Conservation (phyloP, 2,329 filamentous ascomycete genomes). For the Tolypocladium paradoxum region DNA sequence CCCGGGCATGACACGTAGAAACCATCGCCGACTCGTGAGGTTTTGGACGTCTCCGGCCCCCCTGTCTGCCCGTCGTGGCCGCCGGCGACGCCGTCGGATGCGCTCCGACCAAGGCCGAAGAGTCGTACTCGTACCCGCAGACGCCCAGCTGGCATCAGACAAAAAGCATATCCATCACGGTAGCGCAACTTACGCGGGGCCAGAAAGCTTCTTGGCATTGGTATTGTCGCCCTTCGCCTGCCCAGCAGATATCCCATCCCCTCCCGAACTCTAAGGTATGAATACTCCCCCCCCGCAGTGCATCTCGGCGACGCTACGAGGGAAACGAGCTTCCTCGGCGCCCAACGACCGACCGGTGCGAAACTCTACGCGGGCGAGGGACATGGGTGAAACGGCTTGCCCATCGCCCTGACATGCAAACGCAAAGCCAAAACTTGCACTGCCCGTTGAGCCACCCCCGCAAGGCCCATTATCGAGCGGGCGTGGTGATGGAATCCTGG, state of each 20-base stretch:
- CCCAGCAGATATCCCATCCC: neutral
- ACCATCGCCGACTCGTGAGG: neutral
- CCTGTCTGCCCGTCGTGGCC: no score
- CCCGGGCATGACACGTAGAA: neutral
- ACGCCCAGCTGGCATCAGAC: neutral
- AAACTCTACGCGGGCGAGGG: neutral
- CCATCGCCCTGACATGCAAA: neutral
- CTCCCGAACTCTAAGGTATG: neutral
- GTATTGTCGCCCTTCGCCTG: neutral
- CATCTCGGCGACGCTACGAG: neutral
- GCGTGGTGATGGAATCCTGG: neutral
- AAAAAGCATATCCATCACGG: neutral
- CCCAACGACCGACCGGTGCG: neutral
- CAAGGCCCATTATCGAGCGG: neutral
- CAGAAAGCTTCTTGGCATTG: neutral
- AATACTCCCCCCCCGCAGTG: neutral
- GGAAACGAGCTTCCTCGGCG: neutral
- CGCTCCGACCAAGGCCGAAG: neutral
- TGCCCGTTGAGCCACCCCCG: neutral
- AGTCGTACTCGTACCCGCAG: neutral
- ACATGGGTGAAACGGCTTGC: neutral
- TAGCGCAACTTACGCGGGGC: neutral
- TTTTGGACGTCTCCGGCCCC: neutral
- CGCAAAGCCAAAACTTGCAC: neutral
- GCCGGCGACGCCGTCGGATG: no score